Evolutionary conservation across 225 moss, liverwort and hornwort genomes (phyloP).

Genomic region (Ulota crispa): DNA sequence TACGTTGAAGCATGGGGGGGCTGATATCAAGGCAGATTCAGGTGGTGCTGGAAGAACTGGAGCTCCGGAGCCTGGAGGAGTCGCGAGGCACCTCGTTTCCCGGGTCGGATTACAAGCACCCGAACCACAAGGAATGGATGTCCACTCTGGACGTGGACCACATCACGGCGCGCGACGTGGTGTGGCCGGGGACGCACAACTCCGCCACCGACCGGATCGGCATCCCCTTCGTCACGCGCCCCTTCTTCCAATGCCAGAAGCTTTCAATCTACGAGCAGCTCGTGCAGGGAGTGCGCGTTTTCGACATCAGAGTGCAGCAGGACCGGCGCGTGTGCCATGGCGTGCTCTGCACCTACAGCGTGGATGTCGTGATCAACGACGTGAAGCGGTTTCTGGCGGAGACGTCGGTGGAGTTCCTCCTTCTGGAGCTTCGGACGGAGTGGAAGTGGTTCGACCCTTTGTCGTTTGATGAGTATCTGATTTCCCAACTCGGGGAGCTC

Average conservation of each 20-base stretch:
- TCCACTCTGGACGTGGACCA: constrained; percentile 23
- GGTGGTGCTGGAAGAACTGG: constrained; percentile 46
- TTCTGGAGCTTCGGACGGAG: constrained; percentile 82
- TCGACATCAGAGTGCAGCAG: constrained; percentile 85
- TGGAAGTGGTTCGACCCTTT: constrained; percentile 66
- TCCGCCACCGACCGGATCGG: constrained; percentile 86
- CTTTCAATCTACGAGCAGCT: constrained; percentile 89
- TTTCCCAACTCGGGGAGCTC: constrained; percentile 47
- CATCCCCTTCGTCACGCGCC: constrained; percentile 61
- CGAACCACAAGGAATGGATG: constrained; percentile 89
- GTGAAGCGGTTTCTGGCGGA: constrained; percentile 71
- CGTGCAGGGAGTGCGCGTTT: constrained; percentile 65
- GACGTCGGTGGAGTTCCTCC: constrained; percentile 69
- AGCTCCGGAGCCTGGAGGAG: constrained; percentile 51
- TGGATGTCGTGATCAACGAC: constrained; percentile 69
- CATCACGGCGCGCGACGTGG: constrained; percentile 34
- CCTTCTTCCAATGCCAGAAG: constrained; percentile 47
- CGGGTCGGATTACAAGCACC: constrained; percentile 29
- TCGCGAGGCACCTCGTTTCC: constrained; percentile 39
- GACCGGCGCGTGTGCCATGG: constrained; percentile 76
- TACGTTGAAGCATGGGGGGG: constrained; percentile 56
- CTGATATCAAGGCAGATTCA: constrained; percentile 54
- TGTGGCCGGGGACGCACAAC: constrained; percentile 96
- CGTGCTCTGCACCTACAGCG: constrained; percentile 44
- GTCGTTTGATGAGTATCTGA: constrained; percentile 48